Percentiles rank a stretch among this genome's conserved stretches.
Conservation (phyloP, 2,329 filamentous ascomycete species). For the Fusarium abutilonis region DNA sequence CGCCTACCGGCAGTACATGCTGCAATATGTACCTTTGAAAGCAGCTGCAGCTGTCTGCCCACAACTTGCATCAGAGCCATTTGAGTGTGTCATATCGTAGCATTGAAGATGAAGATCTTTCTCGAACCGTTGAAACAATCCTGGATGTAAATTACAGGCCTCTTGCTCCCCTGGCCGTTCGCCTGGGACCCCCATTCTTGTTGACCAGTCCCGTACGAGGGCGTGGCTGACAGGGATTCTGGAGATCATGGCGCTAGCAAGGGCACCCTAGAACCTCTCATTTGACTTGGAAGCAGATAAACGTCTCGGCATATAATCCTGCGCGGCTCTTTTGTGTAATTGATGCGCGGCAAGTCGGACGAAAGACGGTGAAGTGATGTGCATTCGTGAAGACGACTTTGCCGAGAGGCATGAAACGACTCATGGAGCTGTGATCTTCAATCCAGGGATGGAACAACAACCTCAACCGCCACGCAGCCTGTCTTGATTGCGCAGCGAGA, state of each 20-base stretch:
- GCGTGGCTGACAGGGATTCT: constrained; percentile 36
- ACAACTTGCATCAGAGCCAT: constrained; percentile 5
- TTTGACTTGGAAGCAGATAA: constrained; percentile 10
- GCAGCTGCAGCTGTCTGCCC: neutral
- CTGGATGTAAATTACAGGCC: constrained; percentile 27
- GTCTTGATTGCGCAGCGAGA: neutral
- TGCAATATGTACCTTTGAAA: neutral
- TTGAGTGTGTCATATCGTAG: constrained; percentile 7
- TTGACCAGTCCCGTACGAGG: constrained; percentile 1
- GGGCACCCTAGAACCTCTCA: constrained; percentile 11
- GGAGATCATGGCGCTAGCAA: constrained; percentile 42
- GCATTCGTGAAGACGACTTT: neutral
- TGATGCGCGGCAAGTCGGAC: neutral
- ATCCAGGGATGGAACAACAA: neutral
- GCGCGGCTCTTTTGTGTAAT: constrained; percentile 10
- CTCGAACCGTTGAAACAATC: constrained; percentile 27
- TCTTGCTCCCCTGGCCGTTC: constrained; percentile 10
- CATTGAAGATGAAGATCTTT: constrained; percentile 15
- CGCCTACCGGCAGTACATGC: neutral
- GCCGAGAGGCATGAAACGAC: constrained; percentile 1
- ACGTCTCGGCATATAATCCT: constrained; percentile 21
- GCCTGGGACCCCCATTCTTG: constrained; percentile 1
- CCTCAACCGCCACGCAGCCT: neutral
- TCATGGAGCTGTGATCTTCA: constrained; percentile 13
- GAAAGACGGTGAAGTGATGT: neutral